These are phyloP conservation scores for Penicillium waksmanii DNA, from an alignment of 495 filamentous ascomycete species.

Conservation along the genomic window DNA sequence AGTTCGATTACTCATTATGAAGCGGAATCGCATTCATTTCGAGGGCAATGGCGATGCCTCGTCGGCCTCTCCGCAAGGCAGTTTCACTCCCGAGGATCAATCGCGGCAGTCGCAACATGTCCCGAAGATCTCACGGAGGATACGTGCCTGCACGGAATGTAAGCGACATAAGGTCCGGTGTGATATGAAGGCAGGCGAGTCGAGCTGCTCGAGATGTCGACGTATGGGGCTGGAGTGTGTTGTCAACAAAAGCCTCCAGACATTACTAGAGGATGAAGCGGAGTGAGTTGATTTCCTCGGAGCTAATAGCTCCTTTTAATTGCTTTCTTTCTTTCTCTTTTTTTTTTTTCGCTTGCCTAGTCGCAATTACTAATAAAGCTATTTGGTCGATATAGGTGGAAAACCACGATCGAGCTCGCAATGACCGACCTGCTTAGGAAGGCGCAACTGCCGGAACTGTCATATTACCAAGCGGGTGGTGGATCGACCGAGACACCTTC, in stretches of 20 bases:
- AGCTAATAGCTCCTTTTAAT: neutral
- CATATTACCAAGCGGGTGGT: slow-evolving; percentile 47
- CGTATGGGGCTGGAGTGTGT: slow-evolving; percentile 56
- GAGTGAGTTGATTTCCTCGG: slow-evolving; percentile 36
- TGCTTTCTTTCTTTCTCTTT: neutral
- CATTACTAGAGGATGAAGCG: slow-evolving; percentile 55
- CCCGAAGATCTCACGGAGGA: slow-evolving; percentile 59
- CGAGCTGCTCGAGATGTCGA: slow-evolving; percentile 51
- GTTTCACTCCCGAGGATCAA: slow-evolving; percentile 38
- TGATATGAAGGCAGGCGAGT: slow-evolving; percentile 52
- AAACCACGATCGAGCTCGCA: slow-evolving; percentile 49
- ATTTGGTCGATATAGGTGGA: slow-evolving; percentile 40
- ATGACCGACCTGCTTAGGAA: slow-evolving; percentile 52
- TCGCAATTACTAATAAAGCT: neutral
- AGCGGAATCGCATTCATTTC: slow-evolving; percentile 51
- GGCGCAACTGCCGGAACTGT: slow-evolving; percentile 48
- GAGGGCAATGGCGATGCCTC: slow-evolving; percentile 48
- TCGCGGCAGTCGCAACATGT: slow-evolving; percentile 38
- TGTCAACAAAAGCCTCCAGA: slow-evolving; percentile 60
- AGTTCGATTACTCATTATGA: slow-evolving; percentile 35
- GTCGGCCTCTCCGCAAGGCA: slow-evolving; percentile 41
- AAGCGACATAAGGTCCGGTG: slow-evolving; percentile 58
- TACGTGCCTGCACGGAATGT: slow-evolving; percentile 59
- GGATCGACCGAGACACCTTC: slow-evolving; percentile 40
- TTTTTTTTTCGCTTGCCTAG: neutral